Evolutionary conservation across 495 filamentous ascomycete species (phyloP), one percentile per base, ranked within the genome.

Genomic region (Penicillium daleae): DNA sequence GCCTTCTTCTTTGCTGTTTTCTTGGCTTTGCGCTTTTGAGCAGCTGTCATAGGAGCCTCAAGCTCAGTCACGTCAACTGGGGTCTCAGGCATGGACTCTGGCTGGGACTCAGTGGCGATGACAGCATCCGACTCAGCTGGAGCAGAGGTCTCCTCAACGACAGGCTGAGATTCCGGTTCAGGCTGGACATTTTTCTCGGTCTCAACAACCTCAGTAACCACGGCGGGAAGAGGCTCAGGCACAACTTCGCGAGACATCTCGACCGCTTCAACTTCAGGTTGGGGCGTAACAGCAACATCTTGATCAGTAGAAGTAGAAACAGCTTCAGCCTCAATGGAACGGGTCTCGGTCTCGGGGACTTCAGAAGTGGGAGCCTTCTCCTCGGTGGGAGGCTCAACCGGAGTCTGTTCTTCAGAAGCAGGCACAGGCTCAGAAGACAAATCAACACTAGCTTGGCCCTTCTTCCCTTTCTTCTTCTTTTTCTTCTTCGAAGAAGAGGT

Each of bases 401-500:
- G 40, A 26, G 33, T 21, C 13, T 64, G 57, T n/a, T 61, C 58
- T 3, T 62, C 46, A 26, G 40, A 22, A 17, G 27, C 48, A 27
- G 22, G 12, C n/a, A 37, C 50, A 42, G 62, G 35, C 29, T 69
- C 69, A 56, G 61, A 46, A 55, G 51, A 37, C 35, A 61, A 39
- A 24, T 73, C 69, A 31, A 66, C 53, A 50, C 59, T 59, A 12
- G 26, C 51, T 24, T 66, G 69, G 15, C 62, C 66, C 65, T 76
- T 76, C 65, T 76, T 76, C 26, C 66, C 66, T 63, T 73, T 77
- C 29, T 75, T 74, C 39, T 78, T 76, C 61, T 73, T 76, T 49
- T 74, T 78, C 66, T 79, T 78, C 60, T 73, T 74, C 0, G 76
- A 74, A 37, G 65, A 67, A 2, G 64, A 44, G 1, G 66, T 53